Conservation (phyloP, 305 asterid species). For the Fraxinus angustifolia region DNA sequence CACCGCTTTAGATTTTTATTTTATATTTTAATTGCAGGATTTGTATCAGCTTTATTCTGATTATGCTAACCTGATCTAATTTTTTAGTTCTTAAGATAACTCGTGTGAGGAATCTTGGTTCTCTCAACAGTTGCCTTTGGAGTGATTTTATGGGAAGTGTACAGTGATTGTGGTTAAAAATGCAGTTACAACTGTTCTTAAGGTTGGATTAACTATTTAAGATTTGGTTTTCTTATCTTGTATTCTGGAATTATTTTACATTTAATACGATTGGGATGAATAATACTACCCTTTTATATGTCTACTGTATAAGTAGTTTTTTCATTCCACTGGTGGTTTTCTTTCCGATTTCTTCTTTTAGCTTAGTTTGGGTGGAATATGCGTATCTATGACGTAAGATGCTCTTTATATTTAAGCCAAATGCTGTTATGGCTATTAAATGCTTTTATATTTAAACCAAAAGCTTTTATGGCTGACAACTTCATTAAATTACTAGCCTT, state of each 20-base stretch:
- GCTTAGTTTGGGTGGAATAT: background rate
- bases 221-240: background rate
- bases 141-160: background rate
- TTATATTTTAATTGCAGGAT: background rate
- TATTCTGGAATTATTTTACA: background rate
- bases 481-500: background rate
- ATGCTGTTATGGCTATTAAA: background rate
- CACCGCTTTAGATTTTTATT: background rate
- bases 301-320: background rate
- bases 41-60: background rate
- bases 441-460: background rate
- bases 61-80: background rate
- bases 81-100: background rate
- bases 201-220: constrained; percentile 7
- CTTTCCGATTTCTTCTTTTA: background rate
- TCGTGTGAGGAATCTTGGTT: background rate
- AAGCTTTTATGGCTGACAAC: background rate
- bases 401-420: background rate
- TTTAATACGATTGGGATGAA: background rate
- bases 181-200: background rate
- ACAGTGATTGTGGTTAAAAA: background rate
- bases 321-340: background rate
- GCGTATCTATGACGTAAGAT: background rate
- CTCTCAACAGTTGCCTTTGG: background rate
- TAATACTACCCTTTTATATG: background rate